These are phyloP conservation scores for Mycena filopes DNA, from an alignment of 768 basidiomycete genomes.

Conservation along the genomic window DNA sequence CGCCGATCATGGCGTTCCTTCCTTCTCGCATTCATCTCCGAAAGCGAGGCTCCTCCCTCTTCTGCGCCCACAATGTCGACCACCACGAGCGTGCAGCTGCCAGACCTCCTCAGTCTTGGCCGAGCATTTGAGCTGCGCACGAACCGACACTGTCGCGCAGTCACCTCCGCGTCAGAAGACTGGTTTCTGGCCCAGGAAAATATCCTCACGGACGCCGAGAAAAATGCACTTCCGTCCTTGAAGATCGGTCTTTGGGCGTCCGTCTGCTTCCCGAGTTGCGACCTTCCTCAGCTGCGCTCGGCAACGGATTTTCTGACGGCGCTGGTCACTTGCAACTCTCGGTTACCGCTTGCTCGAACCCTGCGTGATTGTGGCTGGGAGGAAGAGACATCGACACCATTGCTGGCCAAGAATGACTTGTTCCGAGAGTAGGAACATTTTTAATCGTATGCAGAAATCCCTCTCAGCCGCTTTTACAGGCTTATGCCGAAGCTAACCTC, in stretches of 20 bases:
- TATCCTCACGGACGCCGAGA: constrained; percentile 43
- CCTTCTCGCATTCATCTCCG: no score
- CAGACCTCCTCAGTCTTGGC: constrained; percentile 49
- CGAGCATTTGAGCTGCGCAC: constrained; percentile 49
- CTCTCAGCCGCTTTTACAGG: constrained; percentile 39
- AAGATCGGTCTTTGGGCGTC: constrained; percentile 66
- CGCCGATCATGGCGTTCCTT: no score
- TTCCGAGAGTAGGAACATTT: constrained; percentile 47
- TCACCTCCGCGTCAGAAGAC: constrained; percentile 46
- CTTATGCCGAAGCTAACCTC: constrained; percentile 48
- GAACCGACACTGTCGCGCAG: constrained; percentile 49
- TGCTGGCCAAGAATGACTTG: constrained; percentile 42
- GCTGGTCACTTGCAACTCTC: constrained; percentile 49
- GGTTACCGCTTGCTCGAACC: constrained; percentile 34
- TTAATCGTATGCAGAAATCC: not conserved
- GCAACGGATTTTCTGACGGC: constrained; percentile 61
- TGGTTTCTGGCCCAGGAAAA: constrained; percentile 39
- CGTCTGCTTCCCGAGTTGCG: constrained; percentile 68
- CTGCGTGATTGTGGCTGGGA: constrained; percentile 35
- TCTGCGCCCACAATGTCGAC: constrained; percentile 8
- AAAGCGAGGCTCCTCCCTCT: no score
- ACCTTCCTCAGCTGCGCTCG: constrained; percentile 64
- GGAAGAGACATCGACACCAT: constrained; percentile 17
- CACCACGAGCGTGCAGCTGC: constrained; percentile 52
- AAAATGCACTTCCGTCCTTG: constrained; percentile 37